Evolutionary conservation across 2,329 filamentous ascomycete genomes (phyloP).

Genomic region (Taxawa tesnikishii): DNA sequence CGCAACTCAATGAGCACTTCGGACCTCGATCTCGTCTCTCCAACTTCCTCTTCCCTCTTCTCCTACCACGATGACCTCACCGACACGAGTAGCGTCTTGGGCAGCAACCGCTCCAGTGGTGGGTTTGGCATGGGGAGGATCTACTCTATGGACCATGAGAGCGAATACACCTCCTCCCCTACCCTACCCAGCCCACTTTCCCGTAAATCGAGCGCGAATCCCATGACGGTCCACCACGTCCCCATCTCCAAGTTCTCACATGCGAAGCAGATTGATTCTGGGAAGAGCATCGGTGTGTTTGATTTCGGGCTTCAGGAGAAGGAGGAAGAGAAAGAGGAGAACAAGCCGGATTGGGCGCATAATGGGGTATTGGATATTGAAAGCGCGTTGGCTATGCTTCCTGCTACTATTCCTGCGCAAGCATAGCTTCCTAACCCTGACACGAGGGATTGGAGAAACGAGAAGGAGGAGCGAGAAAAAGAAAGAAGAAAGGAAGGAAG

Average conservation of each 20-base stretch:
- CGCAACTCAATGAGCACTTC: background rate
- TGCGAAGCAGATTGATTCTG: background rate
- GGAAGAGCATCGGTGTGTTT: background rate
- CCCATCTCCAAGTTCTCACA: background rate
- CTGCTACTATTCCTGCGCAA: background rate
- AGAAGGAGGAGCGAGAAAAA: no score
- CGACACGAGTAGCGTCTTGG: background rate
- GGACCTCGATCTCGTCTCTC: conserved; percentile 1
- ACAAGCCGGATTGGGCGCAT: background rate
- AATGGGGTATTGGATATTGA: background rate
- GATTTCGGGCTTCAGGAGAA: background rate
- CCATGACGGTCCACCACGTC: background rate
- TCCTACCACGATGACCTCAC: background rate
- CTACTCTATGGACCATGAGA: conserved; percentile 7
- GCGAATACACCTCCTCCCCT: conserved; percentile 1
- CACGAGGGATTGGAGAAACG: no score
- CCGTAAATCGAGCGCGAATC: background rate
- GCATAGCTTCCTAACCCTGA: no score
- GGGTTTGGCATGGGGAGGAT: conserved; percentile 1
- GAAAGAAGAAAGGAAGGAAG: no score
- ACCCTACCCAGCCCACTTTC: background rate
- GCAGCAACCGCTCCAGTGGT: conserved; percentile 1
- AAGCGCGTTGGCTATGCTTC: background rate
- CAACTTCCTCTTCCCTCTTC: background rate
- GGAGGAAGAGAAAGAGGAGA: background rate